phyloP scores from a whole-genome alignment of 2,329 filamentous ascomycete species.

The Madurella fahalii region DNA sequence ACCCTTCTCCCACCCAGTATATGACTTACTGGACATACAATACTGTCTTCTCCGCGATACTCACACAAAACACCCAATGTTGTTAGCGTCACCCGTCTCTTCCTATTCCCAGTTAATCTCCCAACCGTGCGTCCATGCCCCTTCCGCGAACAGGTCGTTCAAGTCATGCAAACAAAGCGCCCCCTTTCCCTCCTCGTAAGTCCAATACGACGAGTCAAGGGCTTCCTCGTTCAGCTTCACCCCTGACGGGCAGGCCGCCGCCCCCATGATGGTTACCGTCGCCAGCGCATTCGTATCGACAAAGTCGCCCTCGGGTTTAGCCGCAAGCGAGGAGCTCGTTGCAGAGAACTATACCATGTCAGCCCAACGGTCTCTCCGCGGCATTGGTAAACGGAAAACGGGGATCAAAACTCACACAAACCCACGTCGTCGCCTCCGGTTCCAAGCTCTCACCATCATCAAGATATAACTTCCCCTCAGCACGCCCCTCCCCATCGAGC shows the following conservation, averaged over 20 bases:
- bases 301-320: conserved; percentile 48
- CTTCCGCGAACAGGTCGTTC: conserved; percentile 42
- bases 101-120: conserved; percentile 24
- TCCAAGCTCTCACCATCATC: conserved; percentile 69
- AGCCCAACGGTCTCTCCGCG: background rate
- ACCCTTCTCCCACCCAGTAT: no score
- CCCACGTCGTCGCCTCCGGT: conserved; percentile 51
- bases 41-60: no score
- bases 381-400: background rate
- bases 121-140: conserved; percentile 59
- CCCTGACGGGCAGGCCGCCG: conserved; percentile 36
- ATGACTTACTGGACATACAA: no score
- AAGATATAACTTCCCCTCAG: conserved; percentile 62
- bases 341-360: conserved; percentile 35
- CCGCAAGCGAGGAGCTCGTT: conserved; percentile 42
- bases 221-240: conserved; percentile 50
- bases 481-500: conserved; percentile 50
- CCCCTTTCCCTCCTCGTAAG: conserved; percentile 44
- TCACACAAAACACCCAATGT: no score
- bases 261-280: conserved; percentile 61
- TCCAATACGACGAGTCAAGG: conserved; percentile 41
- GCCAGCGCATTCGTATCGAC: conserved; percentile 54
- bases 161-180: conserved; percentile 50
- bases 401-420: conserved; percentile 40
- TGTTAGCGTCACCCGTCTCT: background rate